Conservation (phyloP, 2,329 filamentous ascomycete species). For the Claviceps sp. region DNA sequence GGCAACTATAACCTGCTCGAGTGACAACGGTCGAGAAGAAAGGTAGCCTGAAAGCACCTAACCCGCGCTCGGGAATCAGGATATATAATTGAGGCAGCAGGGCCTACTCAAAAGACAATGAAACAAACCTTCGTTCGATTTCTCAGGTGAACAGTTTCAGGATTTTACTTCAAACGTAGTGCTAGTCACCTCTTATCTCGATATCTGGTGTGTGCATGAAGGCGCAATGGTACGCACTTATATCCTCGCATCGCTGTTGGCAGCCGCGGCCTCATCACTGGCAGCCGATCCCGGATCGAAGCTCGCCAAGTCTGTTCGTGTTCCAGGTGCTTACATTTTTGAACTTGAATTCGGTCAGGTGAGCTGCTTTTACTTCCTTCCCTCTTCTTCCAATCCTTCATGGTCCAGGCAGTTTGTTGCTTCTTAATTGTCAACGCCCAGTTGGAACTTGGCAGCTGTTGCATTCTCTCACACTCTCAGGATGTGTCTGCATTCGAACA, state of each 20-base stretch:
- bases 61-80: not conserved
- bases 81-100: not conserved
- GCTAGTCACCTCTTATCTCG: not conserved
- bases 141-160: too few species aligned
- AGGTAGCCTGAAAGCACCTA: not conserved
- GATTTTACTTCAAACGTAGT: too few species aligned
- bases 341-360: slow-evolving; percentile 10
- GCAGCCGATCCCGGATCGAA: not conserved
- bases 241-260: slow-evolving; percentile 7
- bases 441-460: too few species aligned
- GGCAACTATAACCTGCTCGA: not conserved
- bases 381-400: too few species aligned
- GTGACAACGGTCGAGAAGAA: not conserved
- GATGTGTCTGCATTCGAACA: slow-evolving; percentile 10
- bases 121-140: too few species aligned
- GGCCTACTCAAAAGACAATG: not conserved
- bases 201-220: not conserved
- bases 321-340: slow-evolving; percentile 11
- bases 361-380: slow-evolving; percentile 4
- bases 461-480: slow-evolving; percentile 2
- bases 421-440: too few species aligned
- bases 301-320: not conserved
- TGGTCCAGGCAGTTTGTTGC: too few species aligned
- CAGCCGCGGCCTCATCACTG: slow-evolving; percentile 7
- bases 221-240: slow-evolving; percentile 9